Conservation (phyloP, 345 rosid genomes). For the Syzygium grande region DNA sequence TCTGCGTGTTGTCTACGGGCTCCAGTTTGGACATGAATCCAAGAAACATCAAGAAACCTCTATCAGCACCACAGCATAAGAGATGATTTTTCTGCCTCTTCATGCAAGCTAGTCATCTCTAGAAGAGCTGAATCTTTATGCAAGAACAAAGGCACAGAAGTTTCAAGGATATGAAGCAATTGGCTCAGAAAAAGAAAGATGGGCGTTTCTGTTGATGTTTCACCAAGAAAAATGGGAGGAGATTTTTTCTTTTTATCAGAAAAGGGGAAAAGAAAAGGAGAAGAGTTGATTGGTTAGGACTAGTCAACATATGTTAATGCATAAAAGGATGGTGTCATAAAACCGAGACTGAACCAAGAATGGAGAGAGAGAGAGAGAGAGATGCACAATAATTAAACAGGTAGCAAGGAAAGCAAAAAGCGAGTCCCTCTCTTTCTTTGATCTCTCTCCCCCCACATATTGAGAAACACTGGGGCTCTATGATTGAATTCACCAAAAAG, state of each 20-base stretch:
- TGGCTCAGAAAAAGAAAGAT: not conserved
- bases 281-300: not conserved
- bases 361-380: not conserved
- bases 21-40: not conserved
- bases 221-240: not conserved
- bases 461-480: not conserved
- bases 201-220: not conserved
- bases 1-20: not conserved
- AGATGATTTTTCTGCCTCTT: not conserved
- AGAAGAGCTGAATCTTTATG: not conserved
- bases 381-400: not conserved
- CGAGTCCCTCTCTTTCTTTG: not conserved
- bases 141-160: not conserved
- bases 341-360: not conserved
- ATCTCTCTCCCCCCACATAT: not conserved
- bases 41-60: not conserved
- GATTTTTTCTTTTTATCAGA: not conserved
- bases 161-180: not conserved
- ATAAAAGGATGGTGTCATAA: conserved; percentile 4
- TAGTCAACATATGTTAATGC: conserved; percentile 2
- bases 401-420: not conserved
- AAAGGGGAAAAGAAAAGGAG: not conserved
- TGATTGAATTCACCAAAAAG: conserved; percentile 1
- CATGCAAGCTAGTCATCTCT: not conserved
- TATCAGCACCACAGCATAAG: not conserved